Conservation (phyloP, 1,139 yeast species). For the Geotrichum aggregatum region DNA sequence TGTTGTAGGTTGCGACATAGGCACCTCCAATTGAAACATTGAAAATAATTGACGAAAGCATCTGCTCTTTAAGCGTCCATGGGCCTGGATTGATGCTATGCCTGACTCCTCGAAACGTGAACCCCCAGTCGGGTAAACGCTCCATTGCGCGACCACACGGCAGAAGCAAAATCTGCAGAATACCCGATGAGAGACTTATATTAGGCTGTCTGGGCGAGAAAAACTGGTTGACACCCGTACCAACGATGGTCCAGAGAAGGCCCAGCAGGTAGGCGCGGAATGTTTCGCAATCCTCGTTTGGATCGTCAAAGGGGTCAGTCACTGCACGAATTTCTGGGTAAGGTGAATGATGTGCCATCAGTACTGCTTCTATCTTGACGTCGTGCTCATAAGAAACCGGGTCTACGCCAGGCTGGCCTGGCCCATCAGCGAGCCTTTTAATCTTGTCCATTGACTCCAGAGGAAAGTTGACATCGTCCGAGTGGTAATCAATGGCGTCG, state of each 20-base stretch:
- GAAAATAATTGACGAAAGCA: conserved; percentile 46
- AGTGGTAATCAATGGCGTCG: conserved; percentile 43
- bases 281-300: conserved; percentile 45
- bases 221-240: conserved; percentile 56
- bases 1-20: conserved; percentile 42
- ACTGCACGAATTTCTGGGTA: conserved; percentile 51
- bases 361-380: conserved; percentile 44
- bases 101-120: conserved; percentile 41
- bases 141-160: conserved; percentile 47
- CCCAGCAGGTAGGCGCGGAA: conserved; percentile 53
- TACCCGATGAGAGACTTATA: conserved; percentile 45
- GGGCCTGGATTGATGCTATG: conserved; percentile 53
- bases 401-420: conserved; percentile 22
- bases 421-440: conserved; percentile 29
- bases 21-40: conserved; percentile 25
- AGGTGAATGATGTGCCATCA: conserved; percentile 45
- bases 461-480: conserved; percentile 51
- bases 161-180: conserved; percentile 52
- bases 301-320: conserved; percentile 46
- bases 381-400: conserved; percentile 29
- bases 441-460: conserved; percentile 38
- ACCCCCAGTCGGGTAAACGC: conserved; percentile 47
- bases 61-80: conserved; percentile 67
- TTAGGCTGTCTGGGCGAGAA: conserved; percentile 52
- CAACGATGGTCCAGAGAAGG: conserved; percentile 51